A percentile compares a stretch with the other conserved stretches of the same genome.
These are phyloP conservation scores for Ceratobasidium sp. DNA, from an alignment of 1,284 basidiomycete species.

Conservation along the genomic window DNA sequence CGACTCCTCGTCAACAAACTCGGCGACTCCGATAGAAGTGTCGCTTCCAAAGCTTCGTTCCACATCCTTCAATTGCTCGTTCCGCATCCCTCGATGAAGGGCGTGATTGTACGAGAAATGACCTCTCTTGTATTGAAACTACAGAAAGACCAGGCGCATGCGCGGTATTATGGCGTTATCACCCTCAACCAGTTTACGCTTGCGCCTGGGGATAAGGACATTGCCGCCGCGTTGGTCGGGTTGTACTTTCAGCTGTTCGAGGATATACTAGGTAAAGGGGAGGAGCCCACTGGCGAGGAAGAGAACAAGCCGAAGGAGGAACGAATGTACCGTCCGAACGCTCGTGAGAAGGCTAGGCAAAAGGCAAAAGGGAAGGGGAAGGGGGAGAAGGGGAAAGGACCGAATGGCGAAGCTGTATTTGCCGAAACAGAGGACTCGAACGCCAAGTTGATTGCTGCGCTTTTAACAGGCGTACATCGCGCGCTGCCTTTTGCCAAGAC, in stretches of 20 bases:
- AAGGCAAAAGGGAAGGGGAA: conserved; percentile 52
- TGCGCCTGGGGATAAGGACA: conserved; percentile 73
- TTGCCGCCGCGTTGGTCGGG: conserved; percentile 86
- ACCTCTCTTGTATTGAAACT: conserved; percentile 70
- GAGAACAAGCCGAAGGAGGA: conserved; percentile 53
- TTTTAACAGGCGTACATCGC: conserved; percentile 94
- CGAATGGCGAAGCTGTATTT: conserved; percentile 66
- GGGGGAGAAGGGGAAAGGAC: conserved; percentile 54
- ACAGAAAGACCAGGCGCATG: conserved; percentile 63
- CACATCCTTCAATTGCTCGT: conserved; percentile 91
- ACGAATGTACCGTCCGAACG: conserved; percentile 49
- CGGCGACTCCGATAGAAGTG: conserved; percentile 88
- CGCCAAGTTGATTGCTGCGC: conserved; percentile 88
- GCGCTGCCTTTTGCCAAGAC: conserved; percentile 91
- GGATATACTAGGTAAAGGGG: conserved; percentile 68
- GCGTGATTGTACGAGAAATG: conserved; percentile 88
- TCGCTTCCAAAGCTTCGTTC: conserved; percentile 91
- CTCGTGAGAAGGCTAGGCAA: conserved; percentile 52
- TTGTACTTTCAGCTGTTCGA: conserved; percentile 97
- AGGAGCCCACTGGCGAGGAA: conserved; percentile 53
- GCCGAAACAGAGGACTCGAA: conserved; percentile 81
- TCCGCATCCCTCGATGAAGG: conserved; percentile 93
- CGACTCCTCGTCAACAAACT: conserved; percentile 95
- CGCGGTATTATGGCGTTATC: conserved; percentile 90
- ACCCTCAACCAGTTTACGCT: conserved; percentile 95